phyloP scores from a whole-genome alignment of 2,329 filamentous ascomycete genomes.

The Fusarium cicatricum region DNA sequence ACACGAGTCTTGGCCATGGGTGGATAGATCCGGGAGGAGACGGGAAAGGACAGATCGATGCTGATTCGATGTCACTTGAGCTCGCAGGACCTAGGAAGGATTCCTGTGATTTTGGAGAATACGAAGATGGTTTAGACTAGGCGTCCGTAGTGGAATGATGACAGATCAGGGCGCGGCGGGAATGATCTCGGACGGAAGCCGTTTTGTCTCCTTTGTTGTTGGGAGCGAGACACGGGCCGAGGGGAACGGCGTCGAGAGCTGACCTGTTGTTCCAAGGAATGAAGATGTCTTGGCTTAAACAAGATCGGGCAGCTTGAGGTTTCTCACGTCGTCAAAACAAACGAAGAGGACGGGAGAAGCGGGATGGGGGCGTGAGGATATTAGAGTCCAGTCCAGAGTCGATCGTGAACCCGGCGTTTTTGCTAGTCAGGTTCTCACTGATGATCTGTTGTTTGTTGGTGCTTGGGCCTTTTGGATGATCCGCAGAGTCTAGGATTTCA shows the following conservation, averaged over 20 bases:
- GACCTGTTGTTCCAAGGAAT: constrained; percentile 29
- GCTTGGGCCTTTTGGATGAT: constrained; percentile 30
- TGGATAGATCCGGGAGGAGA: constrained; percentile 3
- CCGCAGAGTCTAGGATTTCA: constrained; percentile 14
- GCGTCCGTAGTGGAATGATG: constrained; percentile 19
- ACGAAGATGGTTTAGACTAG: constrained; percentile 21
- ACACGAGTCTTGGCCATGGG: constrained; percentile 49
- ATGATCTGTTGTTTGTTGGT: constrained; percentile 22
- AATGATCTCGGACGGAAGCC: constrained; percentile 19
- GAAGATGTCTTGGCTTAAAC: constrained; percentile 14
- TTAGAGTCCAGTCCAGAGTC: background rate
- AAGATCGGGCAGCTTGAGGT: background rate
- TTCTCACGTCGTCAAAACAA: background rate
- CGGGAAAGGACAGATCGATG: constrained; percentile 3
- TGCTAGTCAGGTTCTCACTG: constrained; percentile 14
- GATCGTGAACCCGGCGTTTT: background rate
- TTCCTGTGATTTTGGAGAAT: constrained; percentile 8
- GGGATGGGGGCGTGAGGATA: constrained; percentile 1
- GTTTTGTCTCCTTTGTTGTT: constrained; percentile 11
- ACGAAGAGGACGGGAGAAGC: background rate
- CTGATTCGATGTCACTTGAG: constrained; percentile 3
- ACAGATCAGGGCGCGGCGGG: constrained; percentile 21
- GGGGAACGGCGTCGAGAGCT: constrained; percentile 16
- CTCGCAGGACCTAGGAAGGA: constrained; percentile 4
- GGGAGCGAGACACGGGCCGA: constrained; percentile 34